Evolutionary conservation across 345 rosid species (phyloP), one percentile per base, ranked within the genome.

Genomic region (Diplotaxis tenuifolia): DNA sequence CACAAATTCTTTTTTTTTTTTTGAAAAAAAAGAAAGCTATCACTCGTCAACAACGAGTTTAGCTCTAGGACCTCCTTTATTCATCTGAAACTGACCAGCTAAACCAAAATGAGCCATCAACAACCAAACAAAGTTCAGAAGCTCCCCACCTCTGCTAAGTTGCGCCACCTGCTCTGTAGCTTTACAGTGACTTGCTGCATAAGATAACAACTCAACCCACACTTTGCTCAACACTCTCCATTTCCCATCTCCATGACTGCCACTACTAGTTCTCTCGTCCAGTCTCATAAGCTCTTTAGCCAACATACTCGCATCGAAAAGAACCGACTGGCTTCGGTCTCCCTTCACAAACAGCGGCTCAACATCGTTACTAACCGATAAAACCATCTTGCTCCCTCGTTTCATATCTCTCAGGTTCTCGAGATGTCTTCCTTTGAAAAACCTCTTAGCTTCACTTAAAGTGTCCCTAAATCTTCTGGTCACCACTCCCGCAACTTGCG

Each of bases 81-180:
- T 84, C 20, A 79, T 83, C 72, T 85, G 88, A 80, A 83, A 85
- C 78, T 85, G 86, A 36, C 75, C 77, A 3, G 80, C 84, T 31
- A 78, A 70, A 23, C 84, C 86, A 28, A 81, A 72, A 56, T 81
- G 81, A 7, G 76, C 81, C 86, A 83, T 81, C 2, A 81, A 71
- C 59, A 83, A 70, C 70, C 77, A 71, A 18, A 83, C 80, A 36
- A 78, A 78, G 63, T 62, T 81, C 14, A 81, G 69, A 6, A 81
- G 77, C 70, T 83, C 83, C 1, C 83, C 83, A 10, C 84, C 86
- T 64, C 67, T 53, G 40, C 71, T 67, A 18, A 76, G 75, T 34
- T 78, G 82, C 11, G 71, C 77, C 27, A 60, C 70, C 28, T 83
- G 86, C 21, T 61, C 64, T 5, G 69, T 81, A 21, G 82, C 81